Evolutionary conservation across 108 stramenopile species (phyloP).

Genomic region (Fragilariopsis cylindrus): DNA sequence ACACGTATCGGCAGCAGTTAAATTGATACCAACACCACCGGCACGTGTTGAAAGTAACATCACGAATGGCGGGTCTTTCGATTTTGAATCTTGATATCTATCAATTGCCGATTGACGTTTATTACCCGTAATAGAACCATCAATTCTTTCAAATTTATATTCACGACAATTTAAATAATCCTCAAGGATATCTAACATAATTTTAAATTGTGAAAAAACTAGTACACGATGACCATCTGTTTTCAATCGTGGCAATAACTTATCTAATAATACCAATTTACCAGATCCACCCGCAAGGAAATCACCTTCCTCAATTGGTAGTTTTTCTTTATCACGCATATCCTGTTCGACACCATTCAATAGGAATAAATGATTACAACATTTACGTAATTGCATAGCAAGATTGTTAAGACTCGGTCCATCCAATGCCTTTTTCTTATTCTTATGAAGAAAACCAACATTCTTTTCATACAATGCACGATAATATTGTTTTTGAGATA

Average conservation of each 20-base stretch:
- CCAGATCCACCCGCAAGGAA: slow-evolving; percentile 84
- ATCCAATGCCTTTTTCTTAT: slow-evolving; percentile 81
- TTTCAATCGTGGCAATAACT: slow-evolving; percentile 91
- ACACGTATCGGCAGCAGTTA: slow-evolving; percentile 89
- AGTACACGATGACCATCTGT: slow-evolving; percentile 92
- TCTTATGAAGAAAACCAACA: slow-evolving; percentile 77
- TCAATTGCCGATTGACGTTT: slow-evolving; percentile 94
- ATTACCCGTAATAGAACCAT: slow-evolving; percentile 93
- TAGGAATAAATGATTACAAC: slow-evolving; percentile 98
- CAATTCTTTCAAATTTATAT: slow-evolving; percentile 89
- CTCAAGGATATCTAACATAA: slow-evolving; percentile 97
- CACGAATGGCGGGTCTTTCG: slow-evolving; percentile 80
- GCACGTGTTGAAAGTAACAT: slow-evolving; percentile 97
- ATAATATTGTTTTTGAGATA: slow-evolving; percentile 96
- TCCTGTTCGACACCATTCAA: slow-evolving; percentile 89
- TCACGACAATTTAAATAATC: slow-evolving; percentile 81
- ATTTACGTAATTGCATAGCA: slow-evolving; percentile 91
- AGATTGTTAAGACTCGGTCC: slow-evolving; percentile 87
- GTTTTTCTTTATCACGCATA: slow-evolving; percentile 46
- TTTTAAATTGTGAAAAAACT: slow-evolving; percentile 97
- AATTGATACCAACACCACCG: slow-evolving; percentile 96
- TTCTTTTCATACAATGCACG: slow-evolving; percentile 95
- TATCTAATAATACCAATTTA: slow-evolving; percentile 96
- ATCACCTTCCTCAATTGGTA: slow-evolving; percentile 46
- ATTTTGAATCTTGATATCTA: slow-evolving; percentile 81